Evolutionary conservation across 129 eudicot genomes (phyloP).

Genomic region (Deinandra increscens): DNA sequence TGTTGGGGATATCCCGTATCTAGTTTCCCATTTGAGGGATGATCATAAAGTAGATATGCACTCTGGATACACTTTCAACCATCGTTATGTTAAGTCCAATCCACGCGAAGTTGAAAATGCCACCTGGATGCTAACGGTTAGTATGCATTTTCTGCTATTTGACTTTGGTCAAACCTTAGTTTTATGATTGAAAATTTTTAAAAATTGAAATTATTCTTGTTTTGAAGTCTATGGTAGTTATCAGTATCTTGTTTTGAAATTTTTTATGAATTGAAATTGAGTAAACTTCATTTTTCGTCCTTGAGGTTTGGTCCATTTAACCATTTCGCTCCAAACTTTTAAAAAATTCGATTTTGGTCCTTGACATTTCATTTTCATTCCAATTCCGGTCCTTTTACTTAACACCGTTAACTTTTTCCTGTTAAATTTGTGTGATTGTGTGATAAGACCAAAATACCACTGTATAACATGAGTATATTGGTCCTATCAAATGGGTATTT

Average conservation of each 20-base stretch:
- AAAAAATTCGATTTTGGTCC: too few species aligned
- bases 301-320: too few species aligned
- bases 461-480: too few species aligned
- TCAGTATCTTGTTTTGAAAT: not conserved
- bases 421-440: too few species aligned
- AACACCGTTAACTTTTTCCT: too few species aligned
- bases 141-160: slow-evolving; percentile 19
- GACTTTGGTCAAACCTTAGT: slow-evolving; percentile 4
- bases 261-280: too few species aligned
- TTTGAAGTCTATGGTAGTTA: slow-evolving; percentile 7
- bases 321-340: too few species aligned
- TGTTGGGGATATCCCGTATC: slow-evolving; percentile 62
- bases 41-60: slow-evolving; percentile 87
- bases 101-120: slow-evolving; percentile 85
- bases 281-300: too few species aligned
- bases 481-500: too few species aligned
- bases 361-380: too few species aligned
- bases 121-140: slow-evolving; percentile 84
- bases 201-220: not conserved
- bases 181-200: not conserved
- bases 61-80: slow-evolving; percentile 71
- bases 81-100: slow-evolving; percentile 78
- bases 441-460: too few species aligned
- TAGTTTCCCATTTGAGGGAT: slow-evolving; percentile 69
- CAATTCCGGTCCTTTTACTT: too few species aligned